Percentiles rank a stretch among this genome's conserved stretches.
phyloP scores from a whole-genome alignment of 1,284 basidiomycete species.

The Puccinia horiana region DNA sequence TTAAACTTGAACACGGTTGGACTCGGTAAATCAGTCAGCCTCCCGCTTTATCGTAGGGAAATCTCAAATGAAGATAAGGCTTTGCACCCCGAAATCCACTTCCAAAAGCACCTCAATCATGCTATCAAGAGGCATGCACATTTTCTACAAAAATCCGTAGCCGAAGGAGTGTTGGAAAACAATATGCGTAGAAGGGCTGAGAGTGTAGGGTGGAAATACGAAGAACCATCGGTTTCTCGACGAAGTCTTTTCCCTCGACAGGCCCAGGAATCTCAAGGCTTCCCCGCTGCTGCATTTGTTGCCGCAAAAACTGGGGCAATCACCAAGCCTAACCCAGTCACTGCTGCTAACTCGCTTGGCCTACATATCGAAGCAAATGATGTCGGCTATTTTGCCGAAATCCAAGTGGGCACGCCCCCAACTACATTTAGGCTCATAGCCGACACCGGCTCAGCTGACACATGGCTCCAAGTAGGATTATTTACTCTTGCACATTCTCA shows the following conservation, averaged over 20 bases:
- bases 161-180: constrained; percentile 15
- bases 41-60: constrained; percentile 27
- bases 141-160: constrained; percentile 27
- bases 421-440: constrained; percentile 72
- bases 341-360: constrained; percentile 67
- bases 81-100: constrained; percentile 36
- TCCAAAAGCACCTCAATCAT: constrained; percentile 45
- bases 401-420: constrained; percentile 77
- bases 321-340: constrained; percentile 64
- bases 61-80: not conserved
- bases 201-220: not conserved
- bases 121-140: constrained; percentile 27
- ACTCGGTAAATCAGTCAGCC: constrained; percentile 23
- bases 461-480: constrained; percentile 68
- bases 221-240: not conserved
- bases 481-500: no score
- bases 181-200: constrained; percentile 14
- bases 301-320: constrained; percentile 60
- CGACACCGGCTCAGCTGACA: constrained; percentile 82
- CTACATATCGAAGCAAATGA: constrained; percentile 70
- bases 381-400: constrained; percentile 69
- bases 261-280: not conserved
- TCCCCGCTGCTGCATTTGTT: constrained; percentile 3
- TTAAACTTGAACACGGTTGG: constrained; percentile 17
- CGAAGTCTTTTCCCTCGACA: constrained; percentile 19